Evolutionary conservation across 2,329 filamentous ascomycete genomes (phyloP).

Genomic region (Trichoderma semiorbis): DNA sequence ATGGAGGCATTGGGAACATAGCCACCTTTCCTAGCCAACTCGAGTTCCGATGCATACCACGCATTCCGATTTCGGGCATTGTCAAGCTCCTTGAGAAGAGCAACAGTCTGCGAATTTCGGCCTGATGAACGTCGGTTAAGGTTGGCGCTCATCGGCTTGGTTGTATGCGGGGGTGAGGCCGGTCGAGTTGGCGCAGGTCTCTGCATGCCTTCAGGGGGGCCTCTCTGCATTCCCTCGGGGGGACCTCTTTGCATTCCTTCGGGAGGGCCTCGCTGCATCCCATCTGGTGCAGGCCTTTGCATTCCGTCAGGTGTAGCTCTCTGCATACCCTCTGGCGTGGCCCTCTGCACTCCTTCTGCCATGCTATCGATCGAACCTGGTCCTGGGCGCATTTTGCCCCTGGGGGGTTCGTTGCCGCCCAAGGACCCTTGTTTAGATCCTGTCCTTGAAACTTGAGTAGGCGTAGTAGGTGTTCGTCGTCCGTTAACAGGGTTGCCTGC

Average conservation of each 20-base stretch:
- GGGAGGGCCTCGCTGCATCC: conserved; percentile 42
- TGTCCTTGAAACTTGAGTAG: conserved; percentile 48
- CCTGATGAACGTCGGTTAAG: conserved; percentile 58
- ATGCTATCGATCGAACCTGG: conserved; percentile 68
- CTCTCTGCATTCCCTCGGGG: not conserved
- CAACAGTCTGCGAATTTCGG: conserved; percentile 64
- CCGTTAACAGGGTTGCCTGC: conserved; percentile 42
- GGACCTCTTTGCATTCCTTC: conserved; percentile 50
- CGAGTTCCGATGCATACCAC: conserved; percentile 94
- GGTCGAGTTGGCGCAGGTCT: conserved; percentile 42
- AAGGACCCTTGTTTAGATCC: conserved; percentile 36
- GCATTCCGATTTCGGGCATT: conserved; percentile 80
- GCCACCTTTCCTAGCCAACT: conserved; percentile 84
- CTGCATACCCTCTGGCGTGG: conserved; percentile 21
- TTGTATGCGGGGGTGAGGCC: conserved; percentile 57
- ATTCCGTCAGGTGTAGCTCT: not conserved
- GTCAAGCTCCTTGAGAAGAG: conserved; percentile 83
- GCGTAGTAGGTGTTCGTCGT: conserved; percentile 63
- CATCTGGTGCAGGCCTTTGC: conserved; percentile 39
- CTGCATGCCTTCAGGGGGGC: conserved; percentile 25
- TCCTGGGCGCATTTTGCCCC: conserved; percentile 31
- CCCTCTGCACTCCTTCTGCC: conserved; percentile 53
- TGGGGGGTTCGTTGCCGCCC: conserved; percentile 30
- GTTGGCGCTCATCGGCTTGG: conserved; percentile 55
- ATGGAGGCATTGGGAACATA: conserved; percentile 71